Conservation (phyloP, 106 monocot genomes). For the Ottelia alismoides region DNA sequence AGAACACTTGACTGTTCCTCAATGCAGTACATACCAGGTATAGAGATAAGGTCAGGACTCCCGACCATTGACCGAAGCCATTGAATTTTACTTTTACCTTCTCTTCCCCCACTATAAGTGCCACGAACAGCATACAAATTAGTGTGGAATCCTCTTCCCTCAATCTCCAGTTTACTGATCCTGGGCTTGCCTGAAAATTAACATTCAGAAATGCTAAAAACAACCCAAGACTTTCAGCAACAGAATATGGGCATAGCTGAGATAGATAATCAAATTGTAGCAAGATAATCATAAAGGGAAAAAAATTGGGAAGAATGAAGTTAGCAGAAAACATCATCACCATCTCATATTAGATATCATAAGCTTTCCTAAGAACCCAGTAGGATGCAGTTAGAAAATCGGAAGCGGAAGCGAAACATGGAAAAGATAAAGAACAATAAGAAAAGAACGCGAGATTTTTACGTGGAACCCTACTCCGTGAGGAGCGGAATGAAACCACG, state of each 20-base stretch:
- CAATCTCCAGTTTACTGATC: slow-evolving; percentile 87
- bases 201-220: neutral
- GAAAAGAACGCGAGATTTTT: too few species aligned
- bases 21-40: slow-evolving; percentile 85
- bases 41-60: slow-evolving; percentile 96
- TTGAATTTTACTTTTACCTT: slow-evolving; percentile 98
- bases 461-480: too few species aligned
- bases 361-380: too few species aligned
- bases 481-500: too few species aligned
- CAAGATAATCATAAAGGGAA: too few species aligned
- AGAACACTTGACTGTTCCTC: too few species aligned
- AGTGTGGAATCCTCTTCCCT: slow-evolving; percentile 96
- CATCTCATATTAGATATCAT: neutral
- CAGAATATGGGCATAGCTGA: too few species aligned
- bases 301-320: neutral
- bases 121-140: slow-evolving; percentile 94
- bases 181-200: slow-evolving; percentile 56
- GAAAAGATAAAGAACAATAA: too few species aligned
- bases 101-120: slow-evolving; percentile 80
- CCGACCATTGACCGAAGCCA: slow-evolving; percentile 97
- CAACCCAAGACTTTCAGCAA: neutral
- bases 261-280: too few species aligned
- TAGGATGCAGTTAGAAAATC: too few species aligned
- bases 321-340: neutral
- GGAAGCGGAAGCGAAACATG: too few species aligned